A percentile compares a stretch with the other conserved stretches of the same genome.
These are phyloP conservation scores for Ganoderma leucocontextum DNA, from an alignment of 1,284 basidiomycete species.

Conservation along the genomic window DNA sequence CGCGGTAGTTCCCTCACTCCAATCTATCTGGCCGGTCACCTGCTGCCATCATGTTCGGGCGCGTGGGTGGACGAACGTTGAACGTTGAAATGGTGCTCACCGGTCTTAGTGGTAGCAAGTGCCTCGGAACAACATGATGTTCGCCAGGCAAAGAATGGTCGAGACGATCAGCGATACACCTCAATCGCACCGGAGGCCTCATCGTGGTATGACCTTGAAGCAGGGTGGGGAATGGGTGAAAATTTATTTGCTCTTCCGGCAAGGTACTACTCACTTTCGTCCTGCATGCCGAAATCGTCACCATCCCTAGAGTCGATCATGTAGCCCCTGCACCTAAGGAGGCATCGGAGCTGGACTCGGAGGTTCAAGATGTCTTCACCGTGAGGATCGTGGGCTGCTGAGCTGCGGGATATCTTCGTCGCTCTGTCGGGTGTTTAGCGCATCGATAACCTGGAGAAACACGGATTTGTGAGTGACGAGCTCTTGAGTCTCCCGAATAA, in stretches of 20 bases:
- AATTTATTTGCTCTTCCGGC: neutral
- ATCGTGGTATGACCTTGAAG: neutral
- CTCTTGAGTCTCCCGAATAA: neutral
- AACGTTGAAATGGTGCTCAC: neutral
- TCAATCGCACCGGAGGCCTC: neutral
- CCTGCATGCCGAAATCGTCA: no score
- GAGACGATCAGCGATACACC: neutral
- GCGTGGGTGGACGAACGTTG: neutral
- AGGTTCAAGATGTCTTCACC: neutral
- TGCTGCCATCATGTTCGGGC: neutral
- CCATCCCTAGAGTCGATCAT: neutral
- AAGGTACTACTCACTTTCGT: neutral
- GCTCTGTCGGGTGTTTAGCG: neutral
- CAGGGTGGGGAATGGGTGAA: neutral
- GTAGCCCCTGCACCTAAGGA: neutral
- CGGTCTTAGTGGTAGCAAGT: neutral
- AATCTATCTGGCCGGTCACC: neutral
- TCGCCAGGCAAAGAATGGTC: neutral
- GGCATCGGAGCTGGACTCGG: no score
- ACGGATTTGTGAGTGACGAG: no score
- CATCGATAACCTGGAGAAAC: no score
- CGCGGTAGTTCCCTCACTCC: neutral
- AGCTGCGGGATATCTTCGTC: neutral
- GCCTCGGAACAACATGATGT: neutral
- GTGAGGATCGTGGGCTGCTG: neutral